Conservation (phyloP, 2,329 filamentous ascomycete genomes). For the Colletotrichum phormii region DNA sequence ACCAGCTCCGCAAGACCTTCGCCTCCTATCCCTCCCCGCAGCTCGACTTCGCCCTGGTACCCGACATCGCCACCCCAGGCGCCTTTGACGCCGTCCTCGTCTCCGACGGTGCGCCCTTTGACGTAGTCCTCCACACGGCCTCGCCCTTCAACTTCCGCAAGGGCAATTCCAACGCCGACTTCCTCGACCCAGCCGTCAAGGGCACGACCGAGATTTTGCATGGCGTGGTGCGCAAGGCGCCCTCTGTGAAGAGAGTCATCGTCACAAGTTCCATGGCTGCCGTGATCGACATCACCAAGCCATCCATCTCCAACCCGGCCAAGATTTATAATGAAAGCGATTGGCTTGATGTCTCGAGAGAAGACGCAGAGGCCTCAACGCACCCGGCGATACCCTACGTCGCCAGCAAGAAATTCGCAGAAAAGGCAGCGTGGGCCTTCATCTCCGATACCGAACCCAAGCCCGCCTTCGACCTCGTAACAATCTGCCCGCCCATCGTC, state of each 20-base stretch:
- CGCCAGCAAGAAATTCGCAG: conserved; percentile 60
- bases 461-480: conserved; percentile 50
- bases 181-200: conserved; percentile 66
- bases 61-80: conserved; percentile 46
- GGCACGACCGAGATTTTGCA: conserved; percentile 62
- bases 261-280: conserved; percentile 61
- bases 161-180: conserved; percentile 61
- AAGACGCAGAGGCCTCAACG: conserved; percentile 1
- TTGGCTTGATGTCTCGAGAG: conserved; percentile 48
- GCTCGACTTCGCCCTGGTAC: conserved; percentile 45
- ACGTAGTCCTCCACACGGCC: conserved; percentile 80
- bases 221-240: conserved; percentile 56
- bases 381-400: conserved; percentile 59
- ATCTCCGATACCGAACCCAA: conserved; percentile 42
- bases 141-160: conserved; percentile 77
- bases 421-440: conserved; percentile 47
- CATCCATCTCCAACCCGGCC: conserved; percentile 49
- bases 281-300: conserved; percentile 51
- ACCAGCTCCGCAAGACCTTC: conserved; percentile 8
- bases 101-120: conserved; percentile 65
- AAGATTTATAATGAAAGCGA: conserved; percentile 59
- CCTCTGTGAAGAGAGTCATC: conserved; percentile 72
- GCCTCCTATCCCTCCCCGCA: conserved; percentile 8
- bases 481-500: conserved; percentile 38
- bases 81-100: conserved; percentile 50